Evolutionary conservation across 2,329 filamentous ascomycete genomes (phyloP), one percentile per base, ranked within the genome.

Genomic region (Pezicula radicicola): DNA sequence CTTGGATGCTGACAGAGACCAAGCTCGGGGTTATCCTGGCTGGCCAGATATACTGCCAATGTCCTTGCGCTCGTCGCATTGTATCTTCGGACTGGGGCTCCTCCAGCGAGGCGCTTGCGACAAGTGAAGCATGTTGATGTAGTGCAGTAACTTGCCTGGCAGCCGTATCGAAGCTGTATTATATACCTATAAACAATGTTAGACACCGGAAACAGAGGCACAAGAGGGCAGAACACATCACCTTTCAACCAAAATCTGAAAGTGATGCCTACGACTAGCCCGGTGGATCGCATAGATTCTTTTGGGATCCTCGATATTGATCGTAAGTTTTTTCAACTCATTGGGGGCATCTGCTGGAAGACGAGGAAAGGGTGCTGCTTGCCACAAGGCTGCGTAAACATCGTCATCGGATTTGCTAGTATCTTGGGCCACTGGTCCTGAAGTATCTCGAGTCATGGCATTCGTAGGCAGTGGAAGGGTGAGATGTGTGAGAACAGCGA

Each of bases 41-140:
- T 89, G 9, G 91, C 89, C 47, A 96, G 77, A 63, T 89, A 89
- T 51, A 89, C 81, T 12, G 91, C 91, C 30, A 96, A 72, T 1
- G 88, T 89, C 62, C 90, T 82, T 8, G 91, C 91, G 63, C 90
- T 96, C 43, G 91, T 83, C 19, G 87, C 80, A 52, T 87, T 96
- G 62, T 92, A 94, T 63, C 87, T 81, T 55, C 90, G 85, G 60
- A 91, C 80, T 2, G 90, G 90, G 1, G 80, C 80, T 57, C 83
- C 82, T 33, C 79, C 81, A 25, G 83, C 79, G 39, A 85, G 72
- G 58, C 88, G 81, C 68, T 81, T 87, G 50, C 88, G 84, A 66
- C 83, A 91, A 55, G 85, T 91, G 64, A 93, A 87, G 72, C 91
- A 96, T 13, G 89, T 93, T 13, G 89, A 72, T 1, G 85, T 93